Evolutionary conservation across 495 filamentous ascomycete species (phyloP).

Genomic region (Penicillium chermesinum): DNA sequence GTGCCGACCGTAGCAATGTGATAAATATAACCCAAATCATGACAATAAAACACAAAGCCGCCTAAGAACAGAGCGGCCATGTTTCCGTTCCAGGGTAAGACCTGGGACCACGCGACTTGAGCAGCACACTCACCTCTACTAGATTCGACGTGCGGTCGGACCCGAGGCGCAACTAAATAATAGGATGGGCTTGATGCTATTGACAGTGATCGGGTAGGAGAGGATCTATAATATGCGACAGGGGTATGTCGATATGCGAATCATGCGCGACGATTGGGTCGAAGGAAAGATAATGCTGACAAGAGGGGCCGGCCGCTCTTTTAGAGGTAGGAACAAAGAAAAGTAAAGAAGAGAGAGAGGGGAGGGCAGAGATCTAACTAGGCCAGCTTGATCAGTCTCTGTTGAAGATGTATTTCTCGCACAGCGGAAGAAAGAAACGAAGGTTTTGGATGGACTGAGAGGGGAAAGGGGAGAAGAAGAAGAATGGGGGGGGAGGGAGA

Average conservation of each 20-base stretch:
- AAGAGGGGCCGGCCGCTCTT: constrained; percentile 41
- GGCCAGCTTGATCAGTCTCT: constrained; percentile 42
- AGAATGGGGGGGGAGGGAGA: constrained; percentile 15
- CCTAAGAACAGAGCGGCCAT: not conserved
- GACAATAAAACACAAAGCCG: constrained; percentile 13
- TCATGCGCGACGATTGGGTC: not conserved
- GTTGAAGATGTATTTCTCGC: constrained; percentile 26
- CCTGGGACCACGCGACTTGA: not conserved
- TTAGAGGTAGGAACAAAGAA: constrained; percentile 16
- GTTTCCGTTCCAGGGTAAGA: not conserved
- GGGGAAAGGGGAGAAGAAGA: constrained; percentile 11
- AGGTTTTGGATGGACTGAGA: constrained; percentile 25
- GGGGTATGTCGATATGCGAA: not conserved
- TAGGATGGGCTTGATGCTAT: not conserved
- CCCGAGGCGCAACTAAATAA: no score
- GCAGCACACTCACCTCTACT: constrained; percentile 1
- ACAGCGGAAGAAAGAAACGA: constrained; percentile 38
- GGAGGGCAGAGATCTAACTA: constrained; percentile 33
- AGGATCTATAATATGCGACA: not conserved
- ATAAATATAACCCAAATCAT: constrained; percentile 12
- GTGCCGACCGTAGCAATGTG: constrained; percentile 12
- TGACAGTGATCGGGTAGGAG: not conserved
- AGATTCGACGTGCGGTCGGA: no score
- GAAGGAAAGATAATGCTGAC: constrained; percentile 11
- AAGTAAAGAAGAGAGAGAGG: constrained; percentile 23